A percentile compares a stretch with the other conserved stretches of the same genome.
Conservation (phyloP, 768 basidiomycete genomes). For the Pholiota molesta region DNA sequence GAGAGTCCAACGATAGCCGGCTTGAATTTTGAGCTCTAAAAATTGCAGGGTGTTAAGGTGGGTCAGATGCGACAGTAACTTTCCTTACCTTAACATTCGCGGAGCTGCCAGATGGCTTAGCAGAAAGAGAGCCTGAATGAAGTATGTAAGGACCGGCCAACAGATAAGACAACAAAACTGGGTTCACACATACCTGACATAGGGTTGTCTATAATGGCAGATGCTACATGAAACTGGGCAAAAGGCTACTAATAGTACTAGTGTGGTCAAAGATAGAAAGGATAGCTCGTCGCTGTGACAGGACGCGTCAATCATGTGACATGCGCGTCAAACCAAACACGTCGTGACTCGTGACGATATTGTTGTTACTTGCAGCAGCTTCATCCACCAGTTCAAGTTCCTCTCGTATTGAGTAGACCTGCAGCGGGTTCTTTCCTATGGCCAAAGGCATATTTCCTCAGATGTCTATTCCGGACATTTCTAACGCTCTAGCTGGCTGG, state of each 20-base stretch:
- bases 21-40: conserved; percentile 10
- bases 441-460: conserved; percentile 63
- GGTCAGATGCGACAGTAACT: not conserved
- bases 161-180: not conserved
- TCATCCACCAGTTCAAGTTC: too few species aligned
- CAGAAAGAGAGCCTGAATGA: not conserved
- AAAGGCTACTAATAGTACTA: not conserved
- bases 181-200: not conserved
- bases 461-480: conserved; percentile 66
- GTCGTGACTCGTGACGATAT: not conserved
- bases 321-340: conserved; percentile 14
- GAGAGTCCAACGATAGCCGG: conserved; percentile 15
- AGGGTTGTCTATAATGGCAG: not conserved
- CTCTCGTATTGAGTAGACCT: not conserved
- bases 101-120: not conserved
- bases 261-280: conserved; percentile 1
- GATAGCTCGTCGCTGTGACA: conserved; percentile 19
- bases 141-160: not conserved
- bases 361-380: not conserved
- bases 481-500: conserved; percentile 68
- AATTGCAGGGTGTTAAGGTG: not conserved
- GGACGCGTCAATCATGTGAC: conserved; percentile 30
- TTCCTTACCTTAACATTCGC: not conserved
- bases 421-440: conserved; percentile 29
- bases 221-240: not conserved